Percentiles rank a stretch among this genome's conserved stretches.
phyloP scores from a whole-genome alignment of 202 grass and related monocot species.

The Schoenoplectus tabernaemontani region DNA sequence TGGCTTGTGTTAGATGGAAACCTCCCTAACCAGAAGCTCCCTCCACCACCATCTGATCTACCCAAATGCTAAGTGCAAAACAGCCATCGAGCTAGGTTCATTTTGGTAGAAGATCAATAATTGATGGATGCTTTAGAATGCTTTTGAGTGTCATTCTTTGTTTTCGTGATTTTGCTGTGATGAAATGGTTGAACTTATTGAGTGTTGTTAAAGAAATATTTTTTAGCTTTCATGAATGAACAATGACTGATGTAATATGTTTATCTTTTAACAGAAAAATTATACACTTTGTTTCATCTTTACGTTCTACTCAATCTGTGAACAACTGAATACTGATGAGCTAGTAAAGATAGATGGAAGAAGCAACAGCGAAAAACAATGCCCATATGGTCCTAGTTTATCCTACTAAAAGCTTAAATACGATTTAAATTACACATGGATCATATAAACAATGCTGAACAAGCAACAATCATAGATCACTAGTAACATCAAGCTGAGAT shows the following conservation, averaged over 20 bases:
- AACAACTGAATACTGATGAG: not conserved
- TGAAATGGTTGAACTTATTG: not conserved
- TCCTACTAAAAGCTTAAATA: not conserved
- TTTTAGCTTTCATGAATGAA: not conserved
- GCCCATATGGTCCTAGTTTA: not conserved
- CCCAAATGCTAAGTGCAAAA: slow-evolving; percentile 41
- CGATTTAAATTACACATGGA: not conserved
- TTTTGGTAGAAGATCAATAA: slow-evolving; percentile 1
- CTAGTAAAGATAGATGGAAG: not conserved
- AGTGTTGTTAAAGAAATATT: not conserved
- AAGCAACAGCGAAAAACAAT: not conserved
- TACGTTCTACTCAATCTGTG: not conserved
- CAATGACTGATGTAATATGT: not conserved
- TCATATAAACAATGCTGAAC: not conserved
- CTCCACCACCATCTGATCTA: slow-evolving; percentile 62
- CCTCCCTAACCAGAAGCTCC: slow-evolving; percentile 64
- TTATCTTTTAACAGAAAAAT: not conserved
- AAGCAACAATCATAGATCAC: not conserved
- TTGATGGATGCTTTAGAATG: not conserved
- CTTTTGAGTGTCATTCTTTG: not conserved
- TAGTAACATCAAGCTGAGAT: not conserved
- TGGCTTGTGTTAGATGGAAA: slow-evolving; percentile 66
- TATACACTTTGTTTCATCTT: not conserved
- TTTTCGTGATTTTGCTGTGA: not conserved
- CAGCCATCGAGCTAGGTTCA: not conserved